Conservation (phyloP, 768 basidiomycete species). For the Lyophyllum shimeji region DNA sequence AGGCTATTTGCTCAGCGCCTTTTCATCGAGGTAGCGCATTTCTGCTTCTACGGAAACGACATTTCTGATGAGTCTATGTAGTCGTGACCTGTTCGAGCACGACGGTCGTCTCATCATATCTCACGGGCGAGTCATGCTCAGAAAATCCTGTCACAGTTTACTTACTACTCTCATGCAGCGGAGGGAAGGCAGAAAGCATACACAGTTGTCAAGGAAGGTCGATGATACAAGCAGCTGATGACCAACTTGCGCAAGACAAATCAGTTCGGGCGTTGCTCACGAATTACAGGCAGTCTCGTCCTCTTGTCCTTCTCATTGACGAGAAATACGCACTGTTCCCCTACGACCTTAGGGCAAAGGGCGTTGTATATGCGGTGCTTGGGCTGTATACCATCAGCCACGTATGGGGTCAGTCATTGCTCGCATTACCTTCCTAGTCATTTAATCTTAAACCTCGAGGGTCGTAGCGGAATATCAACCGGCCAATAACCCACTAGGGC, state of each 20-base stretch:
- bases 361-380: slow-evolving; percentile 51
- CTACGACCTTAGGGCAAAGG: slow-evolving; percentile 53
- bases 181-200: slow-evolving; percentile 66
- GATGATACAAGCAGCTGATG: slow-evolving; percentile 46
- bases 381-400: slow-evolving; percentile 74
- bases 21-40: slow-evolving; percentile 55
- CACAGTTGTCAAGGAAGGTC: slow-evolving; percentile 40
- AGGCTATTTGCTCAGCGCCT: slow-evolving; percentile 77
- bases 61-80: slow-evolving; percentile 25
- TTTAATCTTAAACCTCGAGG: background rate
- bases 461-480: slow-evolving; percentile 62
- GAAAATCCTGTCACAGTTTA: background rate
- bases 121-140: slow-evolving; percentile 61
- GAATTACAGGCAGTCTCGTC: slow-evolving; percentile 52
- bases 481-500: slow-evolving; percentile 42
- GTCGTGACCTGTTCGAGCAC: slow-evolving; percentile 68
- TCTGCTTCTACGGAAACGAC: background rate
- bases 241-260: slow-evolving; percentile 67
- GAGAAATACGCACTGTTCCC: slow-evolving; percentile 75
- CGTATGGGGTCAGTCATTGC: slow-evolving; percentile 57
- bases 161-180: slow-evolving; percentile 24
- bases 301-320: slow-evolving; percentile 71
- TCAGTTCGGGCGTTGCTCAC: slow-evolving; percentile 70
- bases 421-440: slow-evolving; percentile 3
- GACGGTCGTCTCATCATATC: slow-evolving; percentile 75